Evolutionary conservation across 805 yeast species (phyloP).

Genomic region (Cyberlindnera xylosilytica): DNA sequence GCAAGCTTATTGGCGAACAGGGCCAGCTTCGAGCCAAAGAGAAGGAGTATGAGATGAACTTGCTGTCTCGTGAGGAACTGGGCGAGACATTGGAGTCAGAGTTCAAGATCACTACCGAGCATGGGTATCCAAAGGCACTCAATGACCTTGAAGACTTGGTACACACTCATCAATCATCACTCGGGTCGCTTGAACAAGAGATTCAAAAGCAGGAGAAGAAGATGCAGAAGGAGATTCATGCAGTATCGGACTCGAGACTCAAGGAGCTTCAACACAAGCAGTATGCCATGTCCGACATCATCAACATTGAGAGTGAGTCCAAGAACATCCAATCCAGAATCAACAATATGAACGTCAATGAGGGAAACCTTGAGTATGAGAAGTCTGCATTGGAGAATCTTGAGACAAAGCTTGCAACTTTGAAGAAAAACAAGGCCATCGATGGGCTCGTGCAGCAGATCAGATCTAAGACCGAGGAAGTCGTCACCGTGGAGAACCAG

Average conservation of each 20-base stretch:
- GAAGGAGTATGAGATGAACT: constrained; percentile 29
- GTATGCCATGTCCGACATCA: constrained; percentile 41
- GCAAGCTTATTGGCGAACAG: constrained; percentile 41
- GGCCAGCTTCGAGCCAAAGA: constrained; percentile 54
- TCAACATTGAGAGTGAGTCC: constrained; percentile 34
- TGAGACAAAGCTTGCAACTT: constrained; percentile 31
- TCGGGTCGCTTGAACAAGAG: constrained; percentile 12
- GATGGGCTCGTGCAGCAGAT: constrained; percentile 34
- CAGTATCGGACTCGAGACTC: constrained; percentile 32
- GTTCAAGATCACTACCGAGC: background rate
- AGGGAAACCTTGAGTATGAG: constrained; percentile 46
- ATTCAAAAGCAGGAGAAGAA: constrained; percentile 17
- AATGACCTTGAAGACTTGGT: constrained; percentile 1
- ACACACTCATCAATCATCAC: constrained; percentile 6
- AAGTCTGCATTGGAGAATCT: constrained; percentile 39
- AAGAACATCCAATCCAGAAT: constrained; percentile 37
- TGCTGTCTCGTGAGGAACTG: constrained; percentile 21
- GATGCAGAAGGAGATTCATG: constrained; percentile 16
- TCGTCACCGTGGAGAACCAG: constrained; percentile 37
- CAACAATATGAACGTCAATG: constrained; percentile 37
- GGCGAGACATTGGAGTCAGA: constrained; percentile 6
- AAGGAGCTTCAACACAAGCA: constrained; percentile 41
- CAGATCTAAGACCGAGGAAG: constrained; percentile 34
- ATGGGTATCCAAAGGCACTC: constrained; percentile 3
- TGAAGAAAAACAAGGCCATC: constrained; percentile 30